Evolutionary conservation across 2,329 filamentous ascomycete species (phyloP).

Genomic region (Colletotrichum somersetense): DNA sequence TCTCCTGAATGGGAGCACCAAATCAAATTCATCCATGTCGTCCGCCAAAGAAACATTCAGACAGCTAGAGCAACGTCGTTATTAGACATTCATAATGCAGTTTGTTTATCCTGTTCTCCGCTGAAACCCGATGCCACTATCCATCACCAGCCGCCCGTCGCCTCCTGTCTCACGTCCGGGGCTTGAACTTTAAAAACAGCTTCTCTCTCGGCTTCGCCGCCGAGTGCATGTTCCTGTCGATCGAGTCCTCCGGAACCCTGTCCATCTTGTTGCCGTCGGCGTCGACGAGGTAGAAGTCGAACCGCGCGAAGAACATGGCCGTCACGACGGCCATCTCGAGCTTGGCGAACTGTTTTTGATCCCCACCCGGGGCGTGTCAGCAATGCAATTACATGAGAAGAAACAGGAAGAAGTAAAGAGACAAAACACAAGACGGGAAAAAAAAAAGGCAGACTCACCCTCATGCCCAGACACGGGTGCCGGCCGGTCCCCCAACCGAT

Average conservation of each 20-base stretch:
- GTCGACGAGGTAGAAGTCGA: slow-evolving; percentile 61
- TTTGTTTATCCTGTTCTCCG: too few species aligned
- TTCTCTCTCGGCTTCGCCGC: slow-evolving; percentile 54
- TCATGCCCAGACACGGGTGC: slow-evolving; percentile 49
- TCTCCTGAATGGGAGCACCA: too few species aligned
- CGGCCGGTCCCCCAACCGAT: slow-evolving; percentile 54
- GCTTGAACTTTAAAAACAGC: slow-evolving; percentile 53
- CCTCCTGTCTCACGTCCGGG: slow-evolving; percentile 18
- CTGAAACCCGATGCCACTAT: too few species aligned
- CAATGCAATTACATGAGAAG: background rate
- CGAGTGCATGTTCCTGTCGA: slow-evolving; percentile 53
- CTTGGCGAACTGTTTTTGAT: slow-evolving; percentile 60
- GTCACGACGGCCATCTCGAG: slow-evolving; percentile 64
- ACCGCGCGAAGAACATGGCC: slow-evolving; percentile 62
- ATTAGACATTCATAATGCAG: background rate
- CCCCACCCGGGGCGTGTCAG: slow-evolving; percentile 12
- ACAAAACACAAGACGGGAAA: background rate
- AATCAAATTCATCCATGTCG: background rate
- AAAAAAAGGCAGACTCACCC: slow-evolving; percentile 43
- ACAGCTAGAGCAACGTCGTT: background rate
- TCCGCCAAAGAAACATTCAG: background rate
- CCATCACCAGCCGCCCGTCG: background rate
- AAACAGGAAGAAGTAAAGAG: too few species aligned
- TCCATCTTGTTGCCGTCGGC: slow-evolving; percentile 49
- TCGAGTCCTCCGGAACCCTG: slow-evolving; percentile 46